Evolutionary conservation across 148 eudicot genomes (phyloP).

Genomic region (Fagopyrum esculentum): DNA sequence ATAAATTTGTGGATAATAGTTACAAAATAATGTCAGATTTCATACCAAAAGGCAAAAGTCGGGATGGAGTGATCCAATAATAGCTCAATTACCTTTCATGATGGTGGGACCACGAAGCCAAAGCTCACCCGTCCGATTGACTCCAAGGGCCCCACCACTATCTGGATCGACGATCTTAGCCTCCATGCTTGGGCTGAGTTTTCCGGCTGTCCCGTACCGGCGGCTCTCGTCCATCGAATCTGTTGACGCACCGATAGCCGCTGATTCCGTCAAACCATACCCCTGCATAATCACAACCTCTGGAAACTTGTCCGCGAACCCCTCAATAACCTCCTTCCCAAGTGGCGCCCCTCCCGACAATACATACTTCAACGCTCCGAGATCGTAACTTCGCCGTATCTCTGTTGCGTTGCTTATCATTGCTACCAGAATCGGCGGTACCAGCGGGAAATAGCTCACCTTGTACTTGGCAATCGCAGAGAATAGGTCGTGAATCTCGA

Average conservation of each 20-base stretch:
- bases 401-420: slow-evolving; percentile 59
- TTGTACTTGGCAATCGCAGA: slow-evolving; percentile 53
- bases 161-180: slow-evolving; percentile 86
- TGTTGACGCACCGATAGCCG: slow-evolving; percentile 86
- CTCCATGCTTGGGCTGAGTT: slow-evolving; percentile 74
- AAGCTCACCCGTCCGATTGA: slow-evolving; percentile 80
- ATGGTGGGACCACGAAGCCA: slow-evolving; percentile 88
- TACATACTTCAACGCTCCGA: slow-evolving; percentile 35
- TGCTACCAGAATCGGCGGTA: slow-evolving; percentile 89
- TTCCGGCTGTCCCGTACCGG: slow-evolving; percentile 82
- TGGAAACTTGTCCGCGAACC: slow-evolving; percentile 67
- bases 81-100: slow-evolving; percentile 32
- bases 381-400: slow-evolving; percentile 36
- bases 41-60: too few species aligned
- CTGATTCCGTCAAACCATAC: slow-evolving; percentile 87
- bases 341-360: slow-evolving; percentile 87
- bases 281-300: slow-evolving; percentile 67
- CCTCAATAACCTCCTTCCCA: slow-evolving; percentile 80
- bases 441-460: slow-evolving; percentile 60
- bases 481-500: slow-evolving; percentile 75
- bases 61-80: background rate
- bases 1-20: background rate
- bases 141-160: slow-evolving; percentile 46
- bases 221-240: slow-evolving; percentile 78
- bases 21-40: background rate